These are phyloP conservation scores for Suhomyces sp. DNA, from an alignment of 805 yeast species.

Conservation along the genomic window DNA sequence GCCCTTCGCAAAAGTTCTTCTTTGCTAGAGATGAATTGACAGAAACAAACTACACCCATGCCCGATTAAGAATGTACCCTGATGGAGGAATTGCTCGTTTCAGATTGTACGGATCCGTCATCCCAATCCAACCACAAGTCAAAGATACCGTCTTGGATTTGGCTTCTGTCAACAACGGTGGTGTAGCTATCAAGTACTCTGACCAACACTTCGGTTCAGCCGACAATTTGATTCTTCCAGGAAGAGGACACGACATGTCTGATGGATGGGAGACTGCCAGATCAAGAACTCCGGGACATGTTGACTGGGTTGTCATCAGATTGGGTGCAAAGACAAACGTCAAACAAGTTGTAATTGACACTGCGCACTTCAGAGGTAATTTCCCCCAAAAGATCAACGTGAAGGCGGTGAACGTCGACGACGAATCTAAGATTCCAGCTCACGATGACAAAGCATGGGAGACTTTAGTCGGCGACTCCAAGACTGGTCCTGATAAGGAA, in stretches of 20 bases:
- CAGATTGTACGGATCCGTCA: slow-evolving; percentile 80
- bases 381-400: slow-evolving; percentile 79
- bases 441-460: slow-evolving; percentile 55
- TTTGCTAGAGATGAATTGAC: slow-evolving; percentile 64
- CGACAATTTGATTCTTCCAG: slow-evolving; percentile 85
- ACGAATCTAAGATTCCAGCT: slow-evolving; percentile 36
- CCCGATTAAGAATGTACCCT: slow-evolving; percentile 87
- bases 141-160: slow-evolving; percentile 53
- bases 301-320: slow-evolving; percentile 86
- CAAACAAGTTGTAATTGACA: slow-evolving; percentile 68
- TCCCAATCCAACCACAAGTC: slow-evolving; percentile 62
- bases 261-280: slow-evolving; percentile 98
- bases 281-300: slow-evolving; percentile 78
- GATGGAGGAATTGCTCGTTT: slow-evolving; percentile 98
- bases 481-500: slow-evolving; percentile 82
- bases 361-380: slow-evolving; percentile 93
- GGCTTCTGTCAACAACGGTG: slow-evolving; percentile 84
- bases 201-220: slow-evolving; percentile 96
- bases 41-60: slow-evolving; percentile 66
- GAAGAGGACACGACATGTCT: slow-evolving; percentile 93
- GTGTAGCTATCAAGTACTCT: slow-evolving; percentile 75
- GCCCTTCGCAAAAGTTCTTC: slow-evolving; percentile 85
- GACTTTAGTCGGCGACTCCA: slow-evolving; percentile 58
- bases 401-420: slow-evolving; percentile 49
- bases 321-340: slow-evolving; percentile 67